phyloP scores from a whole-genome alignment of 768 basidiomycete species.

The Rhodocollybia butyracea region DNA sequence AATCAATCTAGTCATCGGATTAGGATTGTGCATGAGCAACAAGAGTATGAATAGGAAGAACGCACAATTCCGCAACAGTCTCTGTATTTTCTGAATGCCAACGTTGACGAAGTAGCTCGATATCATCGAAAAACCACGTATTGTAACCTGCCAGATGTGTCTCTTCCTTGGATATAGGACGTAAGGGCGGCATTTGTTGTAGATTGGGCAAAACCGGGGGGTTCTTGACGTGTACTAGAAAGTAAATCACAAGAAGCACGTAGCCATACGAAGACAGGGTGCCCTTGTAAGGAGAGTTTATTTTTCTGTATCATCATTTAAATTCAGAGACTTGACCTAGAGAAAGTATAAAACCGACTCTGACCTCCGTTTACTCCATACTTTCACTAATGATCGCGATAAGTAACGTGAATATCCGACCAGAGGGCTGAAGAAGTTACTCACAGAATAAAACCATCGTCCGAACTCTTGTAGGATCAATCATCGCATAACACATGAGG shows the following conservation, averaged over 20 bases:
- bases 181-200: constrained; percentile 89
- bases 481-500: constrained; percentile 95
- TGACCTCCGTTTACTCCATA: constrained; percentile 95
- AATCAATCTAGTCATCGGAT: constrained; percentile 60
- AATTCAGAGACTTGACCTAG: too few relatives aligned
- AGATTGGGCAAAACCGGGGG: constrained; percentile 95
- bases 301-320: too few relatives aligned
- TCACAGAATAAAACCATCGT: constrained; percentile 94
- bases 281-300: constrained; percentile 97
- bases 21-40: background rate
- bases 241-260: constrained; percentile 96
- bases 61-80: constrained; percentile 88
- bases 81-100: constrained; percentile 96
- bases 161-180: constrained; percentile 78
- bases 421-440: constrained; percentile 30
- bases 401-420: background rate
- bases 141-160: constrained; percentile 79
- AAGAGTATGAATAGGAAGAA: constrained; percentile 11
- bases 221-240: constrained; percentile 95
- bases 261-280: constrained; percentile 97
- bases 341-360: constrained; percentile 13
- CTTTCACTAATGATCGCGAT: constrained; percentile 68
- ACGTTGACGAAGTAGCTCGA: constrained; percentile 84
- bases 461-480: constrained; percentile 90
- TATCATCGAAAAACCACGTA: constrained; percentile 98